Evolutionary conservation across 2,329 filamentous ascomycete species (phyloP).

Genomic region (Fusarium algeriense): DNA sequence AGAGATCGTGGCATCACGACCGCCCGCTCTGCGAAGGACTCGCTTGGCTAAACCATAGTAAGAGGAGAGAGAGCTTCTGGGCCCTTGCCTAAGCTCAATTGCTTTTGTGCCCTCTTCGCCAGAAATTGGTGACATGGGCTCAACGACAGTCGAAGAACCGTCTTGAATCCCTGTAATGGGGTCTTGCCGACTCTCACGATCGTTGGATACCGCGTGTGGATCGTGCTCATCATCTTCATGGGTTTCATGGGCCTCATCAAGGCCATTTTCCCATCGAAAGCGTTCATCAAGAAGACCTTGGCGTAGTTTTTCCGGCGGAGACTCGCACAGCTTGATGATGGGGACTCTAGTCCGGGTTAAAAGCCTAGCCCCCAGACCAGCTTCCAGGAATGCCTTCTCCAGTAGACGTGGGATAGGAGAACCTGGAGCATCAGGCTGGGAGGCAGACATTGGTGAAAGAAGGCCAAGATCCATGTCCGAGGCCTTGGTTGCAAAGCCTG

Average conservation of each 20-base stretch:
- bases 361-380: constrained; percentile 80
- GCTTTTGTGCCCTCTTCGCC: constrained; percentile 30
- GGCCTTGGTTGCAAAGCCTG: constrained; percentile 87
- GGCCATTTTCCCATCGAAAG: constrained; percentile 76
- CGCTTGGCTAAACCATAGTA: constrained; percentile 65
- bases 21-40: constrained; percentile 61
- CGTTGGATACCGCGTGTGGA: constrained; percentile 34
- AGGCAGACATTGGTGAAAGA: constrained; percentile 71
- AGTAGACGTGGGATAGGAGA: constrained; percentile 78
- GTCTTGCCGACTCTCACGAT: constrained; percentile 44
- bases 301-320: constrained; percentile 71
- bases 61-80: constrained; percentile 56
- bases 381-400: constrained; percentile 78
- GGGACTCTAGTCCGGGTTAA: constrained; percentile 84
- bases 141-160: constrained; percentile 16
- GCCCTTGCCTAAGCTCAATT: constrained; percentile 57
- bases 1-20: constrained; percentile 63
- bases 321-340: constrained; percentile 88
- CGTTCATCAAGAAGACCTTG: constrained; percentile 73
- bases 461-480: constrained; percentile 92
- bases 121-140: constrained; percentile 41
- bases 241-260: constrained; percentile 53
- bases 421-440: constrained; percentile 65
- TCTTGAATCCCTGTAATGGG: constrained; percentile 7
- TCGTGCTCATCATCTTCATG: constrained; percentile 56